These are phyloP conservation scores for Lyophyllum semitale DNA, from an alignment of 768 basidiomycete species.

Conservation along the genomic window DNA sequence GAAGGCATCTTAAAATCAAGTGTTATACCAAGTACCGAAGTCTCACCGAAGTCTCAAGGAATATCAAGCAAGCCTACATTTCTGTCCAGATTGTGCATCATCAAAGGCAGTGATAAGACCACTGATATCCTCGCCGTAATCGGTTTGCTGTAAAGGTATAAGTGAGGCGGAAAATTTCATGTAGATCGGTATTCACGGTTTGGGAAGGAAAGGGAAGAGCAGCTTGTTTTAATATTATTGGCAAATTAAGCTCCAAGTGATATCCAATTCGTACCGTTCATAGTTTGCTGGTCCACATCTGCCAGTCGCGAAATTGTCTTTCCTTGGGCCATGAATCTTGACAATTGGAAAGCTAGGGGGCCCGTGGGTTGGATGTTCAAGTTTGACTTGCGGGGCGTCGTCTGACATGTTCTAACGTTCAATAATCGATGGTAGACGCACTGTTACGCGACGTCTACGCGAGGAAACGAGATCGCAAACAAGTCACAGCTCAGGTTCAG, in stretches of 20 bases:
- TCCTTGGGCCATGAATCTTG: neutral
- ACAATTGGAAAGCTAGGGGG: too few species aligned
- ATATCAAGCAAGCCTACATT: neutral
- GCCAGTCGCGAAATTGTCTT: neutral
- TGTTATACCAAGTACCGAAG: too few species aligned
- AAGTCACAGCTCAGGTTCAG: neutral
- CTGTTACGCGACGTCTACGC: neutral
- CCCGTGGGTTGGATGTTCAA: too few species aligned
- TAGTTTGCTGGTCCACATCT: neutral
- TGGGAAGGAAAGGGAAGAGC: constrained; percentile 3
- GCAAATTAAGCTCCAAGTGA: neutral
- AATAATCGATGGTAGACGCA: neutral
- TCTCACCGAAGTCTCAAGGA: too few species aligned
- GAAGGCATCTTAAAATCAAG: neutral
- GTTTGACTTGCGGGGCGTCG: too few species aligned
- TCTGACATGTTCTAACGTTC: neutral
- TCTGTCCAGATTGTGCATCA: neutral
- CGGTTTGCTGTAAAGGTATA: constrained; percentile 8
- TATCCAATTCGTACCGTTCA: neutral
- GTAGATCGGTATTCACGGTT: neutral
- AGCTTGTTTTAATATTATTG: neutral
- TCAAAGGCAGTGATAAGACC: neutral
- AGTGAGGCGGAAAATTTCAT: neutral
- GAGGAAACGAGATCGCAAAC: neutral
- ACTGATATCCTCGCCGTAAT: constrained; percentile 12